Conservation (phyloP, 2,329 filamentous ascomycete genomes). For the Apiospora sp. region DNA sequence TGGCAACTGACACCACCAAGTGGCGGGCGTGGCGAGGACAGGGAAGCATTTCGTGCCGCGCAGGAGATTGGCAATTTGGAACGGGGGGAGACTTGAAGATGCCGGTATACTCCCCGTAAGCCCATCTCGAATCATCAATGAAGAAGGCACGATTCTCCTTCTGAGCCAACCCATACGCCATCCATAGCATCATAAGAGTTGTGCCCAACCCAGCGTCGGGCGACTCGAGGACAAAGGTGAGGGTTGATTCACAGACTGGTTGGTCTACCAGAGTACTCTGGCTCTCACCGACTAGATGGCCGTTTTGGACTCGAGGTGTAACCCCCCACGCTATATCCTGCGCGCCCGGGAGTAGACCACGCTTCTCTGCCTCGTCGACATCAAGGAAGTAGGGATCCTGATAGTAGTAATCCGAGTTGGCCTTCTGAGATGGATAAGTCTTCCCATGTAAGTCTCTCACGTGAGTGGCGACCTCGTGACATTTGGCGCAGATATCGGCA, state of each 20-base stretch:
- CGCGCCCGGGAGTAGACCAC: slow-evolving; percentile 64
- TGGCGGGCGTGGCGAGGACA: slow-evolving; percentile 81
- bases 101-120: slow-evolving; percentile 77
- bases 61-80: slow-evolving; percentile 74
- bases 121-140: slow-evolving; percentile 84
- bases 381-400: slow-evolving; percentile 77
- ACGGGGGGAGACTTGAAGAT: slow-evolving; percentile 75
- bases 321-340: slow-evolving; percentile 49
- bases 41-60: slow-evolving; percentile 78
- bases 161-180: slow-evolving; percentile 80
- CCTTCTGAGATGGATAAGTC: slow-evolving; percentile 51
- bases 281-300: slow-evolving; percentile 55
- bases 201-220: slow-evolving; percentile 79
- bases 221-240: slow-evolving; percentile 82
- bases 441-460: slow-evolving; percentile 60
- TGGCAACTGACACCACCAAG: slow-evolving; percentile 76
- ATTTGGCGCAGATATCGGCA: slow-evolving; percentile 71
- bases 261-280: slow-evolving; percentile 53
- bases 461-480: slow-evolving; percentile 68
- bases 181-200: slow-evolving; percentile 82
- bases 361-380: slow-evolving; percentile 72
- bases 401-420: slow-evolving; percentile 63
- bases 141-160: slow-evolving; percentile 81
- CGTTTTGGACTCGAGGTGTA: slow-evolving; percentile 40
- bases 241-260: slow-evolving; percentile 70